phyloP scores from a whole-genome alignment of 768 basidiomycete genomes.

The Naganishia randhawae region DNA sequence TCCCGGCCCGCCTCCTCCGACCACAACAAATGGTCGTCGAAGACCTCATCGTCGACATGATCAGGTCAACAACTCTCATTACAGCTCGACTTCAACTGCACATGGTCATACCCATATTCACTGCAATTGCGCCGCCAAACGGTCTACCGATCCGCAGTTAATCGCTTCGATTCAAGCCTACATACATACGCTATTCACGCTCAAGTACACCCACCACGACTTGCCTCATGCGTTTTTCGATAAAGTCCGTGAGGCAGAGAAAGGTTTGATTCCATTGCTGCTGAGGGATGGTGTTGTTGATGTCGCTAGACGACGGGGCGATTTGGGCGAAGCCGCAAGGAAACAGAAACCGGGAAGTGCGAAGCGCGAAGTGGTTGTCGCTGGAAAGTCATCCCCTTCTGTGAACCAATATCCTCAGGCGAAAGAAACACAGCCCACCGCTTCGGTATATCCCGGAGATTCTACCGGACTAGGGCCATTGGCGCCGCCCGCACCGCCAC shows the following conservation, averaged over 20 bases:
- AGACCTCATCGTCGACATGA: constrained; percentile 10
- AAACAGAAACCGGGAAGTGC: constrained; percentile 1
- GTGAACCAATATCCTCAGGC: not conserved
- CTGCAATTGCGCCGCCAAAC: constrained; percentile 18
- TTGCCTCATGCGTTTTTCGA: constrained; percentile 19
- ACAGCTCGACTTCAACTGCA: not conserved
- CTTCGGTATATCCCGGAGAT: not conserved
- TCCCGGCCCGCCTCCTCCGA: constrained; percentile 12
- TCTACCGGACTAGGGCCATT: not conserved
- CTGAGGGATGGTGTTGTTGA: constrained; percentile 17
- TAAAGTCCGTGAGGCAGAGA: constrained; percentile 19
- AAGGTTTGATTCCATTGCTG: constrained; percentile 11
- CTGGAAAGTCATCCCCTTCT: not conserved
- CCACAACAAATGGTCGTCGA: not conserved
- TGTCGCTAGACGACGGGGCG: constrained; percentile 9
- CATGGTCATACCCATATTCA: constrained; percentile 4
- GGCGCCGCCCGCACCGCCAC: not conserved
- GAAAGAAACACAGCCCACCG: not conserved
- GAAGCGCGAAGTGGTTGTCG: not conserved
- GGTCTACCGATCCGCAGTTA: constrained; percentile 8
- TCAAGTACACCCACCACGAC: constrained; percentile 18
- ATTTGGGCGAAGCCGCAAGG: not conserved
- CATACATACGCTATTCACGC: constrained; percentile 18
- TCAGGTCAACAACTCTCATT: not conserved
- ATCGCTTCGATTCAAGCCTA: constrained; percentile 13